Evolutionary conservation across 192 early-diverging fungal genomes (phyloP).

Genomic region (Entomortierella chlamydospora): DNA sequence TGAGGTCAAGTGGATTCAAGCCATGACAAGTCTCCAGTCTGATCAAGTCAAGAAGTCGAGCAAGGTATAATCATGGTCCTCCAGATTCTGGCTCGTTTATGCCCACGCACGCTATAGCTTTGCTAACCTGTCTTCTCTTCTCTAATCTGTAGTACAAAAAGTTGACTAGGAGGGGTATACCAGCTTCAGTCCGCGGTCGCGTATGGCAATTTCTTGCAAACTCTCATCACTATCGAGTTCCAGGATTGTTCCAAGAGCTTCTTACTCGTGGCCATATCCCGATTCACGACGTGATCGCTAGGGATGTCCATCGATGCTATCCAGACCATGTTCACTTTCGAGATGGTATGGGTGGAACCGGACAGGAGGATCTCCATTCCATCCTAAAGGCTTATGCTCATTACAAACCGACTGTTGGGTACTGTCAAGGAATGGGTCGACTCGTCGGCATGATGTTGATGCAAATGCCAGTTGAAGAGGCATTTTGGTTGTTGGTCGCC

Average conservation of each 20-base stretch:
- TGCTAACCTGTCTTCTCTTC: neutral
- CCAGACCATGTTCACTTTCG: conserved; percentile 89
- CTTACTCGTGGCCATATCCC: conserved; percentile 55
- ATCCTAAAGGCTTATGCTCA: conserved; percentile 91
- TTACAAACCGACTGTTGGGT: conserved; percentile 87
- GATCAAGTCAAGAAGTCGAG: conserved; percentile 53
- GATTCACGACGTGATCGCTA: conserved; percentile 92
- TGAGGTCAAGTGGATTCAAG: conserved; percentile 53
- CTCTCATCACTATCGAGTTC: conserved; percentile 58
- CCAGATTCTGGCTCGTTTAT: too few relatives aligned
- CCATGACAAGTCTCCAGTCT: conserved; percentile 31
- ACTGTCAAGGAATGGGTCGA: conserved; percentile 97
- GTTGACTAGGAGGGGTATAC: conserved; percentile 75
- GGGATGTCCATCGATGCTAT: conserved; percentile 90
- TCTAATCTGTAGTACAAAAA: conserved; percentile 69
- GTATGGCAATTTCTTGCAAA: conserved; percentile 78
- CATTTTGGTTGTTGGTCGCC: conserved; percentile 89
- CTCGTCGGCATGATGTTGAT: conserved; percentile 93
- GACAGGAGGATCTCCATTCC: conserved; percentile 81
- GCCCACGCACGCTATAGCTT: neutral
- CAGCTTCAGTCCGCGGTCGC: conserved; percentile 71
- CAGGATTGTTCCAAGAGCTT: conserved; percentile 58
- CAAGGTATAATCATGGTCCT: conserved; percentile 22
- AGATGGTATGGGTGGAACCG: conserved; percentile 67
- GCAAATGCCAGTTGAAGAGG: conserved; percentile 84